These are phyloP conservation scores for Auriscalpium microsporum DNA, from an alignment of 768 basidiomycete species.

Conservation along the genomic window DNA sequence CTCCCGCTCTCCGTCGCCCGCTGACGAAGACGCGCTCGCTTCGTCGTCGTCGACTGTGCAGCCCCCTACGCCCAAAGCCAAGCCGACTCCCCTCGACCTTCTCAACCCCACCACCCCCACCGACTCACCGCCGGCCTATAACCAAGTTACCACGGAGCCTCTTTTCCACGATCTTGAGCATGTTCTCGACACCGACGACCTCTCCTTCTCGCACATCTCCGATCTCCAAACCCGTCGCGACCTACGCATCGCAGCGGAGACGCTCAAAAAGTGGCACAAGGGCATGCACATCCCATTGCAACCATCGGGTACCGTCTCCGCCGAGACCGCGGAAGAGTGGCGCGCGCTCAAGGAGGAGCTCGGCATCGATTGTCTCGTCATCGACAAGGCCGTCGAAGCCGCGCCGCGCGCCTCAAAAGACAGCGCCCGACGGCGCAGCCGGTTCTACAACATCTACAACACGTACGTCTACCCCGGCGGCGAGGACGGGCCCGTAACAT, in stretches of 20 bases:
- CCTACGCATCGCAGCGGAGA: conserved; percentile 45
- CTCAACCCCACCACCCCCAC: conserved; percentile 12
- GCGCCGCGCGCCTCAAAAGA: conserved; percentile 8
- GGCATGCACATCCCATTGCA: conserved; percentile 42
- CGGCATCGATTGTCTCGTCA: conserved; percentile 66
- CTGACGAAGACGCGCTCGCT: conserved; percentile 38
- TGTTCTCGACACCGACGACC: conserved; percentile 9
- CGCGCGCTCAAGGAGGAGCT: conserved; percentile 70
- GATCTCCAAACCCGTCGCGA: conserved; percentile 22
- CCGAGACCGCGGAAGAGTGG: conserved; percentile 70
- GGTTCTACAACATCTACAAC: conserved; percentile 85
- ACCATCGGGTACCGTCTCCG: conserved; percentile 48
- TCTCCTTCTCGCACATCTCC: conserved; percentile 11
- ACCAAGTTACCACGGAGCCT: conserved; percentile 37
- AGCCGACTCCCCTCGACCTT: conserved; percentile 26
- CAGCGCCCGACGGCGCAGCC: conserved; percentile 28
- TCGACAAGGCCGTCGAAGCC: conserved; percentile 58
- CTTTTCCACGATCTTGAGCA: conserved; percentile 18
- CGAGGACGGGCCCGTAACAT: conserved; percentile 19
- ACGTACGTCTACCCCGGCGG: conserved; percentile 48
- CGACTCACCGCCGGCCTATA: conserved; percentile 72
- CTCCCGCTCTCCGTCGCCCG: conserved; percentile 39
- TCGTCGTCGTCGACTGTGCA: conserved; percentile 70
- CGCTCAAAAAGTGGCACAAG: conserved; percentile 64
- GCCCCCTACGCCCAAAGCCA: conserved; percentile 62